These are phyloP conservation scores for Nakazawaea pomicola DNA, from an alignment of 805 yeast genomes.

Conservation along the genomic window DNA sequence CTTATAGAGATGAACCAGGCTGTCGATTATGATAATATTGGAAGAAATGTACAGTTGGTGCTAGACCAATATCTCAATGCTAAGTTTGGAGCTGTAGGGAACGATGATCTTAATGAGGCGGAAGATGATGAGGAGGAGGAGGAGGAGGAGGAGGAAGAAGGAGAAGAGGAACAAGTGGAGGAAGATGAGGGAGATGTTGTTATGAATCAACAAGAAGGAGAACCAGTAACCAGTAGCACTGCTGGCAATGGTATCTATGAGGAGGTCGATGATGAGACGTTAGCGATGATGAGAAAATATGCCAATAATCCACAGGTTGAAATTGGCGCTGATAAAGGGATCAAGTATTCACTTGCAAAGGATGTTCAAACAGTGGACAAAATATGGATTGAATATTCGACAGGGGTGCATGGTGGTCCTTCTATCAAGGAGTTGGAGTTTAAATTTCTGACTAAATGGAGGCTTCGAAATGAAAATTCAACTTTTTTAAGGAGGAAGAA, in stretches of 20 bases:
- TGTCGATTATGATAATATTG: neutral
- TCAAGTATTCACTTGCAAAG: conserved; percentile 22
- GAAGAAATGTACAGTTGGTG: conserved; percentile 9
- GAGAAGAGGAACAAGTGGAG: too few species aligned
- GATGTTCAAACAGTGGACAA: conserved; percentile 26
- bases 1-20: neutral
- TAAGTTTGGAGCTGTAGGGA: conserved; percentile 5
- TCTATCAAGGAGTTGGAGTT: conserved; percentile 27
- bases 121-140: conserved; percentile 1
- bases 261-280: too few species aligned
- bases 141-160: neutral
- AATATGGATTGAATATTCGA: conserved; percentile 33
- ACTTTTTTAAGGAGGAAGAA: conserved; percentile 32
- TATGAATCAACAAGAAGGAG: too few species aligned
- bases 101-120: neutral
- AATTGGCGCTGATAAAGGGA: neutral
- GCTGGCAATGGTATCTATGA: too few species aligned
- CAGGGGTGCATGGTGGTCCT: conserved; percentile 32
- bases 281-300: too few species aligned
- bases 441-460: conserved; percentile 32
- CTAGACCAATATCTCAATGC: conserved; percentile 8
- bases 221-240: too few species aligned
- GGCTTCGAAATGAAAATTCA: conserved; percentile 32
- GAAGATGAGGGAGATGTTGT: too few species aligned
- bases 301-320: conserved; percentile 9